Evolutionary conservation across 345 rosid species (phyloP), one percentile per base, ranked within the genome.

Genomic region (Toxicodendron radicans): DNA sequence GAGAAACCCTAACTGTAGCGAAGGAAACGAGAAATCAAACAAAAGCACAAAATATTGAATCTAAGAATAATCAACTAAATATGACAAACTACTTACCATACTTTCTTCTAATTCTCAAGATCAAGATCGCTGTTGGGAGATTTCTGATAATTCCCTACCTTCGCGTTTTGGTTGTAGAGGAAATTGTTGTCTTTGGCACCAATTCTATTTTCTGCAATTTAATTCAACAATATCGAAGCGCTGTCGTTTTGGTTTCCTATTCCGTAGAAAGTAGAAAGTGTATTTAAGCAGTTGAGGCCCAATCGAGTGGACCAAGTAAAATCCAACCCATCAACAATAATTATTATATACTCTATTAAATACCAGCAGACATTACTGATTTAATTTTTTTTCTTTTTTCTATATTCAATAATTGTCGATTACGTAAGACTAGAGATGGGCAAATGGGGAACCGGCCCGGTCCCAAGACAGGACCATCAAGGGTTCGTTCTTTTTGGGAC

Each of bases 21-120:
- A 57, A 43, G 4, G n/a, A 58, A 70, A 58, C 10, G 8, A 21
- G 10, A 58, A 10, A 45, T 70, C 54, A 10, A 56, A 59, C 33
- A 16, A 18, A 24, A 70, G 1, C 6, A 18, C 24, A 63, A 41
- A 62, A 27, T 27, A 27, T 27, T 27, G 30, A 33, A 62, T 62
- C 10, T 14, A 10, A 41, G 23, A 23, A 63, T 23, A 59, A 16
- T 10, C 10, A 24, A 66, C 51, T 30, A 1, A 35, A 27, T 23
- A 63, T 23, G 27, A 30, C 17, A 71, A 24, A 30, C 32, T 17
- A 48, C 1, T 10, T 71, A 71, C 75, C 75, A 71, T 71, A 45
- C 10, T 48, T 7, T 32, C 75, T 59, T 71, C 66, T 58, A 46
- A 21, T 10, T 18, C 24, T 18, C 18, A 12, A 48, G 75, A 71